These are phyloP conservation scores for Inonotus obliquus DNA, from an alignment of 1,284 basidiomycete species.

Conservation along the genomic window DNA sequence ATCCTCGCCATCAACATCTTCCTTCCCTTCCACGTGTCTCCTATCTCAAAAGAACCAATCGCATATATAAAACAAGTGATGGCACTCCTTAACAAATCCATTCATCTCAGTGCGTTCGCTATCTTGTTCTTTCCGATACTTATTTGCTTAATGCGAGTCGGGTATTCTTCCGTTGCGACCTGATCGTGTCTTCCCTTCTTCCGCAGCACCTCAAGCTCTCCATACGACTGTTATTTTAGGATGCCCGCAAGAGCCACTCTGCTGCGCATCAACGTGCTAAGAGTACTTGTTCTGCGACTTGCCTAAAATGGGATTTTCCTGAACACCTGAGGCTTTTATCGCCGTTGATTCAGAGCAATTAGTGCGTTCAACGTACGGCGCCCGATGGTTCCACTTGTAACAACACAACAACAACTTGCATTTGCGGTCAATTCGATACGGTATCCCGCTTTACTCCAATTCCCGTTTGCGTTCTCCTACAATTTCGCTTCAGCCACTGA, in stretches of 20 bases:
- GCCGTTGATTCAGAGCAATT: not conserved
- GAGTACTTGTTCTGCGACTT: not conserved
- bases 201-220: not conserved
- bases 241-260: not conserved
- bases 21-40: not conserved
- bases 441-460: too few relatives aligned
- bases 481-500: too few relatives aligned
- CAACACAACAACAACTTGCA: too few relatives aligned
- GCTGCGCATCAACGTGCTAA: not conserved
- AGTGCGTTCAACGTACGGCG: not conserved
- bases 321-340: not conserved
- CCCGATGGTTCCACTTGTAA: not conserved
- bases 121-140: not conserved
- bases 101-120: slow-evolving; percentile 6
- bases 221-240: not conserved
- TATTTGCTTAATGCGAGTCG: not conserved
- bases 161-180: not conserved
- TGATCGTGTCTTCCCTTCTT: not conserved
- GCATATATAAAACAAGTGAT: not conserved
- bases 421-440: too few relatives aligned
- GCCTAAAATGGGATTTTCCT: not conserved
- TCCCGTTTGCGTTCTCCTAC: too few relatives aligned
- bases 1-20: not conserved
- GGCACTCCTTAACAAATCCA: not conserved
- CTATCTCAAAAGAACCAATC: not conserved